These are phyloP conservation scores for Nicotiana attenuata DNA, from an alignment of 257 asterid species.

Conservation along the genomic window DNA sequence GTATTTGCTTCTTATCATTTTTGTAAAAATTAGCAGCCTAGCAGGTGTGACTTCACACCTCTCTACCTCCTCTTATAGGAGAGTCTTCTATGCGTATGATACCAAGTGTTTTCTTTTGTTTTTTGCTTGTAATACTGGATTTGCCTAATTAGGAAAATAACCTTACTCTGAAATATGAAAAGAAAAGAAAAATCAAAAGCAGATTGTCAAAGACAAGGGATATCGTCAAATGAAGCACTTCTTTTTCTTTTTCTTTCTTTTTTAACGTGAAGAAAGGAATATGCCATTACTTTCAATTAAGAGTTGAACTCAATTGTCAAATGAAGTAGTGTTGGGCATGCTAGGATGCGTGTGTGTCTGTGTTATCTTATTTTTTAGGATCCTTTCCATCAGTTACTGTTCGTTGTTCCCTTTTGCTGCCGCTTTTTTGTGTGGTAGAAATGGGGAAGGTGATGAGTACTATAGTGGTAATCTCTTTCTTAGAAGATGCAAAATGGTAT, in stretches of 20 bases:
- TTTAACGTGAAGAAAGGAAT: background rate
- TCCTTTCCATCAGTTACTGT: background rate
- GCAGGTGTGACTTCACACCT: slow-evolving; percentile 4
- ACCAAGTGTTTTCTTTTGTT: background rate
- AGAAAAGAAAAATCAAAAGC: background rate
- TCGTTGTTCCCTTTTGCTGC: background rate
- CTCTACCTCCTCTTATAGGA: background rate
- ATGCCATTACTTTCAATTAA: background rate
- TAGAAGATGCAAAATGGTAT: background rate
- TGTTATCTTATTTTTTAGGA: background rate
- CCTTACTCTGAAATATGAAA: background rate
- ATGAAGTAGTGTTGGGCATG: background rate
- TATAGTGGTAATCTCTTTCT: background rate
- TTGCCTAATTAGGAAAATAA: background rate
- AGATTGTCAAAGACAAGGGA: background rate
- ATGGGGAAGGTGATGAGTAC: background rate
- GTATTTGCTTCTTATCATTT: background rate
- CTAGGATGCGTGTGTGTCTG: background rate
- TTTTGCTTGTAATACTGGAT: background rate
- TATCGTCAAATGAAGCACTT: background rate
- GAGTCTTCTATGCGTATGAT: background rate
- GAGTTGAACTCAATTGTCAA: background rate
- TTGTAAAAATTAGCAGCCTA: background rate
- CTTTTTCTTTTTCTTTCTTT: background rate
- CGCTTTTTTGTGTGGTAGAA: background rate